Conservation (phyloP, 2,329 filamentous ascomycete genomes). For the Pseudogymnoascus pannorum region DNA sequence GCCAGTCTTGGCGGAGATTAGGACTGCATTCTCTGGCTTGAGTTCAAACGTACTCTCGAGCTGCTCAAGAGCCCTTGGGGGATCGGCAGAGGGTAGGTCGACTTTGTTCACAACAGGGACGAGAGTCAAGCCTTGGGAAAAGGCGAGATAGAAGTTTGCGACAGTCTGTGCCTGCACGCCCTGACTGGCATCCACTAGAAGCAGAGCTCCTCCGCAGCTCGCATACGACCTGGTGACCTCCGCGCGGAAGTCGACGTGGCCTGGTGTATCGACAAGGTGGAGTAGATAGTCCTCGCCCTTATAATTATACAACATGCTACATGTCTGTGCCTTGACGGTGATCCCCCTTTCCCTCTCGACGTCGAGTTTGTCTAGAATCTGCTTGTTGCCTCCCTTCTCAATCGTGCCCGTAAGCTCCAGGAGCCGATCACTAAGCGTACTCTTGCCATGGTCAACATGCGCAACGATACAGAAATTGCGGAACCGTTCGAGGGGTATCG, state of each 20-base stretch:
- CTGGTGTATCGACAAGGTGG: slow-evolving; percentile 92
- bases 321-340: slow-evolving; percentile 97
- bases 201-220: slow-evolving; percentile 83
- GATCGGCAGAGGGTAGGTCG: slow-evolving; percentile 82
- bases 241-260: slow-evolving; percentile 94
- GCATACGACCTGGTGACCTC: slow-evolving; percentile 95
- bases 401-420: slow-evolving; percentile 95
- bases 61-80: slow-evolving; percentile 78
- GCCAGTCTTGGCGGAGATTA: slow-evolving; percentile 92
- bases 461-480: slow-evolving; percentile 99
- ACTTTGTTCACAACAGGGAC: slow-evolving; percentile 97
- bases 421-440: slow-evolving; percentile 84
- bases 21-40: slow-evolving; percentile 62
- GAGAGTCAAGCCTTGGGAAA: slow-evolving; percentile 78
- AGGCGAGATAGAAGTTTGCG: slow-evolving; percentile 96
- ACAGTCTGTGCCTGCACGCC: slow-evolving; percentile 97
- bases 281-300: slow-evolving; percentile 82
- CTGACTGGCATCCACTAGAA: slow-evolving; percentile 93
- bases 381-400: slow-evolving; percentile 76
- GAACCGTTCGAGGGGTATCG: slow-evolving; percentile 70
- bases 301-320: slow-evolving; percentile 92
- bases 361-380: slow-evolving; percentile 94
- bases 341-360: slow-evolving; percentile 95
- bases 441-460: slow-evolving; percentile 98
- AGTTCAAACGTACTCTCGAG: slow-evolving; percentile 83